Base-by-base conservation (phyloP, 2,329 filamentous ascomycete genomes). In the Aspergillus tamarii region DNA sequence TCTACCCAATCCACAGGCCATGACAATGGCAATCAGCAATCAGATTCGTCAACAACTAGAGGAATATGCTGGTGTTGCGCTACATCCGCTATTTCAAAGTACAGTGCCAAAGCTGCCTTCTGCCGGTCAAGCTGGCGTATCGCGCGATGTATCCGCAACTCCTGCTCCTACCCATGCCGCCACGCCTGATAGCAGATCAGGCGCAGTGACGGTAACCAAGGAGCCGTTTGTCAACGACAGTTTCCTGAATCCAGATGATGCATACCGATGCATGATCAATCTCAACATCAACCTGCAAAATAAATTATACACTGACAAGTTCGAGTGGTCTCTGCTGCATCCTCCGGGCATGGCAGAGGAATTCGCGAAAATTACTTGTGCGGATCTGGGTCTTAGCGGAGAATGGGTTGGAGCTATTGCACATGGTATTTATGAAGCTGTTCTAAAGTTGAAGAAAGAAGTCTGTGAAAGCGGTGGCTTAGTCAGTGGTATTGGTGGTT, bases 341-440 rank as follows among this genome's bases (percentile, higher is more conserved):
- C 93, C 94, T 2, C 91, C 93, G 1, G 94, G 94, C 26, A 93
- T 94, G 48, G 93, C 95, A 0, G 94, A 99, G 77, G 88, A 90
- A 14, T 98, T 98, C 76, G 94, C 95, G 39, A 93, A 92, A 74
- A 88, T 93, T 68, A 98, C 95, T 0, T 98, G 95, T 75, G 91
- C 93, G 32, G 95, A 99, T 75, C 83, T 99, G 10, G 94, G 94
- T 8, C 83, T 99, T 59, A 85, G 89, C 8, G 93, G 93, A 53
- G 95, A 99, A 80, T 99, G 95, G 93, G 88, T 97, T 5, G 91
- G 93, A 3, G 92, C 93, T 34, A 92, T 99, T 82, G 92, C 95
- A 16, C 94, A 97, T 74, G 95, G 94, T 39, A 98, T 99, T 70
- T 98, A 98, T 78, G 95, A 99, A 78, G 92, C 95, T 11, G 93